Evolutionary conservation across 306 rosid species (phyloP).

Genomic region (Echinosophora koreensis): DNA sequence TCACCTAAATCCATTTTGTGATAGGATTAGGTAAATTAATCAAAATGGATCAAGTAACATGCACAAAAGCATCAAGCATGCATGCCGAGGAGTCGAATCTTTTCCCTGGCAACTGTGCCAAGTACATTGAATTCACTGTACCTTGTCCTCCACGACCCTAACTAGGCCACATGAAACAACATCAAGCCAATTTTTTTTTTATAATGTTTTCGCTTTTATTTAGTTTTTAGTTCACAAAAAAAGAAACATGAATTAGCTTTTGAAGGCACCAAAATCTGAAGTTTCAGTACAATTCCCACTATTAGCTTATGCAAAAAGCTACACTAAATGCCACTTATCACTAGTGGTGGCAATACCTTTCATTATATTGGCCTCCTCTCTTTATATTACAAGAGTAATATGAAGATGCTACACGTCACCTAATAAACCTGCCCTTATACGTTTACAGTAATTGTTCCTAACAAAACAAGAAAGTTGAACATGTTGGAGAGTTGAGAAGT

Average conservation of each 20-base stretch:
- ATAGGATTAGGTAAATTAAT: slow-evolving; percentile 55
- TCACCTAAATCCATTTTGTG: slow-evolving; percentile 57
- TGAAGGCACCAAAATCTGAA: not conserved
- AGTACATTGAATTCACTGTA: slow-evolving; percentile 29
- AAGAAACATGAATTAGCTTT: not conserved
- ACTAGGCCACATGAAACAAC: slow-evolving; percentile 35
- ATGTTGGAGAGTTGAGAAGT: slow-evolving; percentile 31
- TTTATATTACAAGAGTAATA: not conserved
- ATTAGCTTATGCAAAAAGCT: slow-evolving; percentile 21
- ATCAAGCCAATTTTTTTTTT: not conserved
- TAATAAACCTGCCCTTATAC: slow-evolving; percentile 8
- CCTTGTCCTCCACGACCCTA: slow-evolving; percentile 28
- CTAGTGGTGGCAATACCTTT: not conserved
- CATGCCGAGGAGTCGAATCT: slow-evolving; percentile 61
- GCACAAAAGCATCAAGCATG: slow-evolving; percentile 32
- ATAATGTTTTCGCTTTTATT: not conserved
- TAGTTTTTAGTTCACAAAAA: not conserved
- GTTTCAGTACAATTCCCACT: not conserved
- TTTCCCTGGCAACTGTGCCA: slow-evolving; percentile 48
- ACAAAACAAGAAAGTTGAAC: slow-evolving; percentile 41
- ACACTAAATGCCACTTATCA: too few species aligned
- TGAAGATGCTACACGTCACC: slow-evolving; percentile 18
- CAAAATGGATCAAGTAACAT: slow-evolving; percentile 47
- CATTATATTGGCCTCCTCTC: not conserved
- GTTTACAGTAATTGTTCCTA: slow-evolving; percentile 23